phyloP scores from a whole-genome alignment of 23 red algal species.

The Agarophyton chilense region DNA sequence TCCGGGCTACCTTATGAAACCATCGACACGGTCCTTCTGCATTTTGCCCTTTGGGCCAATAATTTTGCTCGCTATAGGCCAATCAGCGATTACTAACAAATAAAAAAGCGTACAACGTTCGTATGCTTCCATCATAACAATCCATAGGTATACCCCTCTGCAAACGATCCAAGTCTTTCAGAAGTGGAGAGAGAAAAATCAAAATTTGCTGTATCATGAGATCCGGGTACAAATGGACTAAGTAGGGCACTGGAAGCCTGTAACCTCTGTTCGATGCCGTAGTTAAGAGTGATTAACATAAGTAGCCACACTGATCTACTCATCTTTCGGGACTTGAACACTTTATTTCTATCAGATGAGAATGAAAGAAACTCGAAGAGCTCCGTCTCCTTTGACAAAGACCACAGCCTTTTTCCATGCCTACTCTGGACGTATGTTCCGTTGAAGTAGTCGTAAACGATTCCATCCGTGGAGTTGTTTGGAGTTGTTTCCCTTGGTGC shows the following conservation, averaged over 20 bases:
- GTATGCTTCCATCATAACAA: neutral
- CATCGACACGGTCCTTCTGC: conserved; percentile 2
- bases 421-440: neutral
- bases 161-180: neutral
- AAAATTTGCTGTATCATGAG: neutral
- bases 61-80: conserved; percentile 8
- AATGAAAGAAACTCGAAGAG: neutral
- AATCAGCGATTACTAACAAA: conserved; percentile 11
- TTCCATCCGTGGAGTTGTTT: neutral
- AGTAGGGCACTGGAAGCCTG: conserved; percentile 2
- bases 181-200: neutral
- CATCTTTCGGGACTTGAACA: neutral
- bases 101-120: neutral
- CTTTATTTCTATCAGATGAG: neutral
- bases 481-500: neutral
- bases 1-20: conserved; percentile 1
- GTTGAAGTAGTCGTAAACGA: neutral
- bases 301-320: neutral
- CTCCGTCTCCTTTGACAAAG: neutral
- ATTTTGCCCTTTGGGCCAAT: neutral
- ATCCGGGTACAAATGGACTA: neutral
- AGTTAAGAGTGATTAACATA: conserved; percentile 5
- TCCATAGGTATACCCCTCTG: neutral
- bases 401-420: neutral
- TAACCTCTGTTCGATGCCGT: neutral